Percentiles rank a stretch among this genome's conserved stretches.
Conservation (phyloP, 768 basidiomycete genomes). For the Boletus fagicola region DNA sequence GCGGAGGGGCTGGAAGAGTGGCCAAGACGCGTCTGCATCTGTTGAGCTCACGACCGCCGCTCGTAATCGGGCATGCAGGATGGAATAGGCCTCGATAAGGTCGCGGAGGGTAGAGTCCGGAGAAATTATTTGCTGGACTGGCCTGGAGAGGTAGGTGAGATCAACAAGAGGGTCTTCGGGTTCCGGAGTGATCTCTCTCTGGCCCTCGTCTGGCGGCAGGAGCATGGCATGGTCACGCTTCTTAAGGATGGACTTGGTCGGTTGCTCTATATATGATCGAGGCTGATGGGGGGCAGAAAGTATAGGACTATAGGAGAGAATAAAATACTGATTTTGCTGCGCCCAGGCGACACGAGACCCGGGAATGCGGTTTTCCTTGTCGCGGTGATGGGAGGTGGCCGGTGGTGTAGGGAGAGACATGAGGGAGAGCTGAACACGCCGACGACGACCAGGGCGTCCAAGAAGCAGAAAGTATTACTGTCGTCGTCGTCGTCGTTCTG, state of each 20-base stretch:
- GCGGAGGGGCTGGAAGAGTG: conserved; percentile 69
- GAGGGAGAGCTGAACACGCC: conserved; percentile 2
- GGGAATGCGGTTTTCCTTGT: conserved; percentile 50
- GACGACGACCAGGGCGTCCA: conserved; percentile 6
- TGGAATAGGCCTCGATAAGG: conserved; percentile 71
- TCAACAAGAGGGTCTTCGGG: conserved; percentile 66
- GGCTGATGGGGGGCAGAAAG: conserved; percentile 18
- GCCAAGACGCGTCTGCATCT: conserved; percentile 62
- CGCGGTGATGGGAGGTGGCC: conserved; percentile 51
- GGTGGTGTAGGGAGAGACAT: conserved; percentile 65
- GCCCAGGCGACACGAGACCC: conserved; percentile 51
- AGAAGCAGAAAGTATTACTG: not conserved
- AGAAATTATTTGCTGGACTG: conserved; percentile 59
- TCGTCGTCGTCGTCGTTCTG: conserved; percentile 23
- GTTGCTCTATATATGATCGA: conserved; percentile 42
- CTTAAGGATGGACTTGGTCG: conserved; percentile 72
- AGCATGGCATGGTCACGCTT: conserved; percentile 37
- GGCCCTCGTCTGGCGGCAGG: conserved; percentile 40
- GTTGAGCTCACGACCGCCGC: conserved; percentile 40
- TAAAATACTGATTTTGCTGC: conserved; percentile 48
- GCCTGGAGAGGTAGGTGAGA: conserved; percentile 60
- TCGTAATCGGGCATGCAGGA: conserved; percentile 65
- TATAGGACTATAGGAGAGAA: conserved; percentile 34
- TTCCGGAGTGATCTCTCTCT: conserved; percentile 73
- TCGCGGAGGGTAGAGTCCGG: conserved; percentile 47